Base-by-base conservation (phyloP, 805 yeast genomes). In the Candida berthetii region DNA sequence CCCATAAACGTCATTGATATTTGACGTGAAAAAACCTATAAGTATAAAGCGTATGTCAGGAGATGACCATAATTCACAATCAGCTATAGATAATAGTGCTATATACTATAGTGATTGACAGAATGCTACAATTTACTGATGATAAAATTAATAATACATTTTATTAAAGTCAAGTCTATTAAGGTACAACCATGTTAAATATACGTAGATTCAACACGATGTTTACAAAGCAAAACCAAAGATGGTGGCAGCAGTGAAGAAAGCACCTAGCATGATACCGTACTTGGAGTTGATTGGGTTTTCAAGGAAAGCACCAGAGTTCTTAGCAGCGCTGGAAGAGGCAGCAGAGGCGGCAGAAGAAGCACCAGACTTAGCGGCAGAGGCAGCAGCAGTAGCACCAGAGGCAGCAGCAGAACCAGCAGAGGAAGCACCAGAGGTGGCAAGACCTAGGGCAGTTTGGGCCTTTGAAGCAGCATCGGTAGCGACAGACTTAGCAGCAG, bases 241-340 rank as follows among this genome's bases (percentile, higher is more conserved):
- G 35, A 59, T 48, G 47, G 55, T 55, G 32, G 64, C 57, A 39
- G 61, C 62, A 34, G 52, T 55, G 41, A 59, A 50, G 36, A 54
- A 48, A 29, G 58, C 59, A 45, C 60, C 60, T 44, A 59, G 37
- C 18, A 57, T 54, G 35, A 52, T 50, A 47, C 62, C 64, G 43
- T 52, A 55, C 39, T 61, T 53, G 68, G 68, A 52, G 35, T 61
- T 54, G 39, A 61, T 39, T 44, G 65, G 66, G 53, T 57, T 57
- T 39, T 60, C 61, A 28, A 58, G 56, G 43, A 56, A 46, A 38
- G 57, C 54, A 27, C 57, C 62, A 31, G 48, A 53, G 36, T 44
- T 49, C 16, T 52, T 34, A 19, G 51, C 17, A 17, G 49, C 24
- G 28, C 42, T 35, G 19, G 53, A 40, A 14, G 45, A 41, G 28